Base-by-base conservation (phyloP, 768 basidiomycete species). In the Boletus sensibilis region DNA sequence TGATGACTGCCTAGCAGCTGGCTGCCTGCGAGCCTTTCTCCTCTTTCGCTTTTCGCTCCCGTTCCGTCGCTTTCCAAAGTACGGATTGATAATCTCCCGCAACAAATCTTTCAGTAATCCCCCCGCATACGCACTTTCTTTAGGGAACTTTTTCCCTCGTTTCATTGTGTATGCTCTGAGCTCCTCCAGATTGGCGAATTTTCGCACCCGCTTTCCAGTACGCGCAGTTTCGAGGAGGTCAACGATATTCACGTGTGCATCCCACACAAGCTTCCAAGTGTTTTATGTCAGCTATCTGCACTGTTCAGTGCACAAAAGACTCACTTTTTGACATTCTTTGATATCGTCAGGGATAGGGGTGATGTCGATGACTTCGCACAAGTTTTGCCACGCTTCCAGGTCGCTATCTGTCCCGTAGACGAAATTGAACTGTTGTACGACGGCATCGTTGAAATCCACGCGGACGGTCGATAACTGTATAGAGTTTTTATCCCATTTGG, bases 241-340 rank as follows among this genome's bases (percentile, higher is more conserved):
- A 18, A 72, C 60, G 6, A 76, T 63, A 40, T 76, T 76, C 25
- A 76, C 72, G 33, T 74, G 62, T 7, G 68, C 61, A 16, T 60
- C 62, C 54, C 60, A 54, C 6, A 75, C 64, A n/a, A 42, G 54
- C 72, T 64, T 38, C 7, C 25, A 2, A 14, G 21, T 5, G 16
- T 2, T 6, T 29, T 10, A 7, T 5, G 25, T 50, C 34, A 42
- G 40, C 5, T 1, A 44, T 50, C 27, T 41, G 6, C 4, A 9
- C 7, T 1, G 37, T 34, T 42, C 21, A 21, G 2, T 27, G n/a
- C 21, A 1, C 10, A 10, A 16, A 18, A 11, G 14, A 55, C 64
- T 52, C 29, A 70, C 69, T 7, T 6, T 13, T 10, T 43, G 50
- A 52, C 69, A 70, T 5, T 40, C 64, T 0, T 50, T 0, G 27